phyloP scores from a whole-genome alignment of 148 eudicot species.

The Cornus controversa region DNA sequence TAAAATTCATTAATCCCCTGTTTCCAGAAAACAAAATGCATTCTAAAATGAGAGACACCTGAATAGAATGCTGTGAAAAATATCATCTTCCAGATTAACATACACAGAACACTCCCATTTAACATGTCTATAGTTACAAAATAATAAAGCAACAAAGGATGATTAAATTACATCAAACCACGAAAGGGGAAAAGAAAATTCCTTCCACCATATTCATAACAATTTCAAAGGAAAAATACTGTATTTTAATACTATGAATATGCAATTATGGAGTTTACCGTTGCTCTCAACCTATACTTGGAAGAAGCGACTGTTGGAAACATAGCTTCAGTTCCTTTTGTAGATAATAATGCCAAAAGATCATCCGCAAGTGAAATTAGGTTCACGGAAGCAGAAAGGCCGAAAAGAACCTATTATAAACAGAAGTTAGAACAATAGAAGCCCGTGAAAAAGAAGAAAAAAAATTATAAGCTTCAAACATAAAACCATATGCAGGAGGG shows the following conservation, averaged over 20 bases:
- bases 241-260: neutral
- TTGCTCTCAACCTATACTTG: slow-evolving; percentile 74
- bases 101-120: no score
- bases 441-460: neutral
- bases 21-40: neutral
- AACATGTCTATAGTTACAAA: neutral
- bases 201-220: neutral
- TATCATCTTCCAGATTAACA: neutral
- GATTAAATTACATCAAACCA: neutral
- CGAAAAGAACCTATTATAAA: slow-evolving; percentile 71
- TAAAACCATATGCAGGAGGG: neutral
- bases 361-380: slow-evolving; percentile 62
- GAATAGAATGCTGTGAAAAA: neutral
- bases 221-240: neutral
- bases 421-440: neutral
- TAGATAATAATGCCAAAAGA: slow-evolving; percentile 47
- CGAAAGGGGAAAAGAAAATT: neutral
- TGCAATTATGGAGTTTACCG: slow-evolving; percentile 42
- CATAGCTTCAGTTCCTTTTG: slow-evolving; percentile 28
- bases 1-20: neutral
- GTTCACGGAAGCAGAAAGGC: slow-evolving; percentile 67
- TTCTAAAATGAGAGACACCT: neutral
- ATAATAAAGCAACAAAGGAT: neutral
- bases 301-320: slow-evolving; percentile 65
- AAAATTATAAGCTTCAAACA: neutral